Base-by-base conservation (phyloP, 805 yeast genomes). In the Ogataea philodendri region DNA sequence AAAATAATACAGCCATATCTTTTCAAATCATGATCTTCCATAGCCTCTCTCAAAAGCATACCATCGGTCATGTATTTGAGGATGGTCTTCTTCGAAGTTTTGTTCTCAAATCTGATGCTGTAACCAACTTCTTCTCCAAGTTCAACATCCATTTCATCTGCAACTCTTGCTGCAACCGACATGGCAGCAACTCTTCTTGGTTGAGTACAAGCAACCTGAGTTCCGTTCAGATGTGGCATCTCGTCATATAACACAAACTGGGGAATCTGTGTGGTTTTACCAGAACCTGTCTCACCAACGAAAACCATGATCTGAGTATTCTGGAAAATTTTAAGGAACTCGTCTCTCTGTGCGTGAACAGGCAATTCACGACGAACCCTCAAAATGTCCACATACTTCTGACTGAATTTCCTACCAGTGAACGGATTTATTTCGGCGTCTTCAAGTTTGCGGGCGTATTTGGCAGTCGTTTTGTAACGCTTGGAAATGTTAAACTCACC, bases 271-370 rank as follows among this genome's bases (percentile, higher is more conserved):
- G 98, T 90, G 16, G 97, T 90, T 63, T 90, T 90, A 76, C 98
- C 98, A 19, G 96, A 87, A 67, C 98, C 98, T 5, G 98, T 90
- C 60, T 90, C 98, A 69, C 98, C 98, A 34, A 93, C 97, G 62
- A 93, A 87, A 22, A 90, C 97, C 94, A 93, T 84, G 57, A 90
- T 84, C 64, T 90, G 98, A 23, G 90, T 79, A 14, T 73, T 66
- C 45, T 90, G 97, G 63, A 83, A 93, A 40, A 85, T 78, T 46
- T 73, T 70, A 39, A 93, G 71, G 59, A 93, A 93, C 63, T 90
- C 95, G 35, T 78, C 83, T 58, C 97, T 74, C 63, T 93, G 96
- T 18, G 88, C 78, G 63, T 90, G 96, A 14, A 93, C 97, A 2
- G 98, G 98, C 43, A 93, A 70, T 44, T 85, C 84, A 48, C 95